phyloP scores from a whole-genome alignment of 2,329 filamentous ascomycete genomes.

The Camillea tinctor region DNA sequence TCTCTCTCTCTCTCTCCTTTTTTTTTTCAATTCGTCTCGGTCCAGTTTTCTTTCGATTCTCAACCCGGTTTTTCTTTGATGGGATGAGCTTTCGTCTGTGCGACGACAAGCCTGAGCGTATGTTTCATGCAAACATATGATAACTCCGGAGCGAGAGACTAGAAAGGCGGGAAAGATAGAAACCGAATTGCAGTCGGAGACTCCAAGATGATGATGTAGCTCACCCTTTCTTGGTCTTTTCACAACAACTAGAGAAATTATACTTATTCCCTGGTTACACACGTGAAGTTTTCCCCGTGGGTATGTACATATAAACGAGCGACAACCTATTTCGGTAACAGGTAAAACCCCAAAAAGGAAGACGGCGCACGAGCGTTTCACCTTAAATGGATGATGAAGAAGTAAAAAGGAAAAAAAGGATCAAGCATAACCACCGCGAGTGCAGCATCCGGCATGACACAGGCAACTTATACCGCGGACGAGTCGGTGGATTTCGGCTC shows the following conservation, averaged over 20 bases:
- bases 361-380: neutral
- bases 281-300: neutral
- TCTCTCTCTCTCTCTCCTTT: no score
- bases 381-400: neutral
- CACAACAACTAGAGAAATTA: neutral
- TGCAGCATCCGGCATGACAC: neutral
- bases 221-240: no score
- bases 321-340: neutral
- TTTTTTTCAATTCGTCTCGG: no score
- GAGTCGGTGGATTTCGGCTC: neutral
- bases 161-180: no score
- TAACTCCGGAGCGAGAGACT: neutral
- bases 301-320: no score
- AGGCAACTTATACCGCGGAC: neutral
- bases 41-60: neutral
- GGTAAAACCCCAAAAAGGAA: neutral
- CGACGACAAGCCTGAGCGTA: neutral
- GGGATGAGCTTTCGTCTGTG: neutral
- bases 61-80: neutral
- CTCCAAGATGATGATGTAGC: no score
- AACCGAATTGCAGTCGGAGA: no score
- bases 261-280: neutral
- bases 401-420: neutral
- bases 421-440: neutral
- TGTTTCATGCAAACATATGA: neutral